Conservation (phyloP, 2,329 filamentous ascomycete genomes). For the Teratosphaeria zuluensis region DNA sequence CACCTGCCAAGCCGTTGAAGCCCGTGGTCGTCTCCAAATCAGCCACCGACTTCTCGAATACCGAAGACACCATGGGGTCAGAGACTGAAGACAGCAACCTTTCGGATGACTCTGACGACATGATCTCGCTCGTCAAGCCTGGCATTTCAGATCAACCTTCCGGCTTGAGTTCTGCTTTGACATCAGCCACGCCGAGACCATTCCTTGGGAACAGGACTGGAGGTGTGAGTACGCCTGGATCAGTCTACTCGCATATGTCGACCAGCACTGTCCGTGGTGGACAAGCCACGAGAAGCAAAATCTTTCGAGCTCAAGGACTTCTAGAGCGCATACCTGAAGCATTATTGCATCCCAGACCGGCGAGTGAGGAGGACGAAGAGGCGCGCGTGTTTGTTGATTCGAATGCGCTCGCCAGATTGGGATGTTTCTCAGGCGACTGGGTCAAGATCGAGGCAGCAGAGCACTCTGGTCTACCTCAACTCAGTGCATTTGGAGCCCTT, state of each 20-base stretch:
- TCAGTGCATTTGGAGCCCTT: constrained; percentile 59
- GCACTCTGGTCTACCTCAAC: constrained; percentile 60
- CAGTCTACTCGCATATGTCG: constrained; percentile 81
- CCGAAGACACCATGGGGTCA: constrained; percentile 49
- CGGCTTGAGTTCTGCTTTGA: constrained; percentile 69
- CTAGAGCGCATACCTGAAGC: constrained; percentile 64
- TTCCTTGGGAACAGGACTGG: constrained; percentile 55
- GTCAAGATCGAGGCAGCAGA: constrained; percentile 70
- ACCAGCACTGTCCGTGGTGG: constrained; percentile 70
- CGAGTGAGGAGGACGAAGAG: constrained; percentile 74
- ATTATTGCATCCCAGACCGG: constrained; percentile 73
- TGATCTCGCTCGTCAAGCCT: constrained; percentile 81
- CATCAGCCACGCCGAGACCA: constrained; percentile 71
- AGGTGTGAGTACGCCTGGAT: constrained; percentile 72
- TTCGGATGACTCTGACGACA: constrained; percentile 87
- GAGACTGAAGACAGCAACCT: constrained; percentile 62
- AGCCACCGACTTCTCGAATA: constrained; percentile 32
- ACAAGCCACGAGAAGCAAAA: constrained; percentile 56
- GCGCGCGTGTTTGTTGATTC: constrained; percentile 86
- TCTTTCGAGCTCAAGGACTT: constrained; percentile 77
- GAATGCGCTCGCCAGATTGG: constrained; percentile 73
- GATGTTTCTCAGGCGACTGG: constrained; percentile 97
- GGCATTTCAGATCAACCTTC: constrained; percentile 66
- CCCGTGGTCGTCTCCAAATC: constrained; percentile 29
- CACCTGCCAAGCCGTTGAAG: constrained; percentile 27